These are phyloP conservation scores for Acorus gramineus DNA, from an alignment of 106 monocot species.

Conservation along the genomic window DNA sequence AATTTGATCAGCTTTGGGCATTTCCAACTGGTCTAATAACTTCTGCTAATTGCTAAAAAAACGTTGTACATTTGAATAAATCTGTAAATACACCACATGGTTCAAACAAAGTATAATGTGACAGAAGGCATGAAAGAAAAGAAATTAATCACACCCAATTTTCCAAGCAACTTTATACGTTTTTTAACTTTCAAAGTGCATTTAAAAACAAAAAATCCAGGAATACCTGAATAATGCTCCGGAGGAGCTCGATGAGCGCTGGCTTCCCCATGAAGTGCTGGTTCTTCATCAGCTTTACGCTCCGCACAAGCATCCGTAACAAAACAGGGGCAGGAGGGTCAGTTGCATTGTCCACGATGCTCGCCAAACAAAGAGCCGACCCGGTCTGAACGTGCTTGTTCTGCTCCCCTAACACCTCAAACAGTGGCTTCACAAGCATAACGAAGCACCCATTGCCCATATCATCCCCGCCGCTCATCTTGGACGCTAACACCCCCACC, in stretches of 20 bases:
- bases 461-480: not conserved
- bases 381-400: slow-evolving; percentile 24
- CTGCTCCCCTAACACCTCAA: slow-evolving; percentile 27
- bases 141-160: not conserved
- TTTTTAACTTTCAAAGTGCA: not conserved
- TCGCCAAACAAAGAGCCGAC: slow-evolving; percentile 19
- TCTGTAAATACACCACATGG: too few species aligned
- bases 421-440: slow-evolving; percentile 16
- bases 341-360: slow-evolving; percentile 14
- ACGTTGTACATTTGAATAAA: too few species aligned
- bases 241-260: slow-evolving; percentile 19
- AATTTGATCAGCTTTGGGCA: too few species aligned
- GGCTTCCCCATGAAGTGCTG: slow-evolving; percentile 29
- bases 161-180: not conserved
- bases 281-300: slow-evolving; percentile 18
- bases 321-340: slow-evolving; percentile 10
- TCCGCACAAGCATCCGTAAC: slow-evolving; percentile 18
- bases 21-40: too few species aligned
- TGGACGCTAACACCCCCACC: slow-evolving; percentile 36
- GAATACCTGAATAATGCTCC: slow-evolving; percentile 25
- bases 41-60: too few species aligned
- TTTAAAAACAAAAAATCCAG: not conserved
- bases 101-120: too few species aligned
- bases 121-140: too few species aligned
- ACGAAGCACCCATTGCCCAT: slow-evolving; percentile 2